These are phyloP conservation scores for Smittium mucronatum DNA, from an alignment of 371 early-diverging fungal species.

Conservation along the genomic window DNA sequence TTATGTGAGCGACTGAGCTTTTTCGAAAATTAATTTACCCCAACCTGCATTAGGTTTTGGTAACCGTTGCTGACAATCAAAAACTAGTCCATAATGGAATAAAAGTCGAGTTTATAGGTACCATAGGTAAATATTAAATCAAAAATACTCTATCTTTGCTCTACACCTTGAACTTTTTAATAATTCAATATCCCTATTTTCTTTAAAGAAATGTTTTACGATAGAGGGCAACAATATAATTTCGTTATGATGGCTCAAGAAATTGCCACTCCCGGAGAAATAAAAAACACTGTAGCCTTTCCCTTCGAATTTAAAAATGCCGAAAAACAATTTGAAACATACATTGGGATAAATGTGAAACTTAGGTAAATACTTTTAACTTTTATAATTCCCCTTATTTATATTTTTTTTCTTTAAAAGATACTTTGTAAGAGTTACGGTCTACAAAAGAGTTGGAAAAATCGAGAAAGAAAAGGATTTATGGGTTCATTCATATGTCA, in stretches of 20 bases:
- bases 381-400: no score
- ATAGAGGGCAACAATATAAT: conserved; percentile 88
- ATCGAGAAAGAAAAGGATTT: conserved; percentile 61
- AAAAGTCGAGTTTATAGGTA: conserved; percentile 92
- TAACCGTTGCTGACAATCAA: conserved; percentile 81
- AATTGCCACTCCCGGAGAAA: conserved; percentile 75
- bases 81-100: conserved; percentile 92
- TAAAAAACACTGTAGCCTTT: conserved; percentile 56
- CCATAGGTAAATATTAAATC: conserved; percentile 52
- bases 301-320: conserved; percentile 86
- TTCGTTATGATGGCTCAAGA: conserved; percentile 80
- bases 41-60: conserved; percentile 49
- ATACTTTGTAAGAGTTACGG: conserved; percentile 80
- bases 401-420: conserved; percentile 26
- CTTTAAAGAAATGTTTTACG: conserved; percentile 73
- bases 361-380: no score
- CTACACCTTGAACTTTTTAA: not conserved
- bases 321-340: conserved; percentile 83
- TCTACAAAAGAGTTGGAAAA: conserved; percentile 62
- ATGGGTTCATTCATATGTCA: conserved; percentile 80
- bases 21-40: no score
- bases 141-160: no score
- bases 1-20: no score
- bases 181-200: no score
- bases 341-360: conserved; percentile 82